Evolutionary conservation across 768 basidiomycete species (phyloP), one percentile per base, ranked within the genome.

Genomic region (Vararia minispora): DNA sequence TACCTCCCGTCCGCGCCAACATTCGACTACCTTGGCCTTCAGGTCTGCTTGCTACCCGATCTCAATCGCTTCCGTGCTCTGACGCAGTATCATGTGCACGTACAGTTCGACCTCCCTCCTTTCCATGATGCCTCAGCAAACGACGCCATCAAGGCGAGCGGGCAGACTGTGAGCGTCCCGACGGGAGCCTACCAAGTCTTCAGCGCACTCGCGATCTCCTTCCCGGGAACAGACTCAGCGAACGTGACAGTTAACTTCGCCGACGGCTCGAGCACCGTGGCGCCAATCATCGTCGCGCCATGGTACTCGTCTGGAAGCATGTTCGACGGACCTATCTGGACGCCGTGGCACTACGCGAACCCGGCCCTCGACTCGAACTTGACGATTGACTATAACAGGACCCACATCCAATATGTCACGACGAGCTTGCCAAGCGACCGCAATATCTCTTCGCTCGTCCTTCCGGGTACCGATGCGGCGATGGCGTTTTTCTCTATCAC

Each of bases 371-470:
- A 45, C 32, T 69, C 40, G 58, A 62, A 22, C 12, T 48, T 13
- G 49, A 59, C 33, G 56, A 66, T 52, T 22, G 66, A 64, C 42
- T 58, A 58, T 46, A 73, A 73, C 37, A 47, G 59, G 0, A 62
- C 57, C 9, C 61, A 67, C 5, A 65, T 73, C 2, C 63, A 71
- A 42, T 58, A 66, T 53, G 70, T 68, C 7, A 58, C 62, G 6
- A 57, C 70, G 5, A 10, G 54, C 58, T 2, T 72, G 66, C 4
- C 64, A 61, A 30, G 43, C 51, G 16, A 48, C 61, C 5, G 42
- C 40, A 29, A 33, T 12, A 50, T 75, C 16, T 49, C 50, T 43
- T 62, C 64, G 34, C 65, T 75, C 45, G 64, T 59, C 0, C 60
- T 75, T 35, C 74, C 71, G 0, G 44, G 50, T 0, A 44, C 43